Conservation (phyloP, 805 yeast genomes). For the Wickerhamomyces bisporus region DNA sequence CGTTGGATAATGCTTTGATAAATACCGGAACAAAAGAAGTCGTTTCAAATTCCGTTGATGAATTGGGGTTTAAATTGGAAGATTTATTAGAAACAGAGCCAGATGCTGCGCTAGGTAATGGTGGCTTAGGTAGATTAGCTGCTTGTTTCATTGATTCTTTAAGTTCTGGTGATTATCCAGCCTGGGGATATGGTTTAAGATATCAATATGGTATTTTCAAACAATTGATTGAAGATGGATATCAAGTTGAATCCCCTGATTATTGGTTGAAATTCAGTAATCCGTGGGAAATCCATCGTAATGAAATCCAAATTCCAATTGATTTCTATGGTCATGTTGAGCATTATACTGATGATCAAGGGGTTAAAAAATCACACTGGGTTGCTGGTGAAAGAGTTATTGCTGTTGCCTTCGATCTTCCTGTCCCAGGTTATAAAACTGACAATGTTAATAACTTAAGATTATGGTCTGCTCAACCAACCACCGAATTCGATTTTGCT, state of each 20-base stretch:
- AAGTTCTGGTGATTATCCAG: conserved; percentile 80
- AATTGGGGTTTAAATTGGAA: conserved; percentile 83
- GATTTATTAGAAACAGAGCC: conserved; percentile 83
- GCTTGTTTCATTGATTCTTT: conserved; percentile 91
- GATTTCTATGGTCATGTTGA: conserved; percentile 75
- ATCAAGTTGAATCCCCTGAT: conserved; percentile 92
- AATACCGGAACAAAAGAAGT: conserved; percentile 65
- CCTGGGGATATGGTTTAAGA: conserved; percentile 95
- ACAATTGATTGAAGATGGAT: conserved; percentile 85
- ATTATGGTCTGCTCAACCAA: conserved; percentile 86
- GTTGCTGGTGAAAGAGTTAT: conserved; percentile 83
- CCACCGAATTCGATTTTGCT: conserved; percentile 84
- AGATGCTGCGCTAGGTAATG: conserved; percentile 93
- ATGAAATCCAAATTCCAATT: conserved; percentile 83
- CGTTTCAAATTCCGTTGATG: conserved; percentile 51
- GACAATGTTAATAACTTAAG: conserved; percentile 82
- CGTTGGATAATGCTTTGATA: conserved; percentile 88
- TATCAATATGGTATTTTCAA: conserved; percentile 92
- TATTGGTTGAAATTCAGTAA: conserved; percentile 86
- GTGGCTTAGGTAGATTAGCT: conserved; percentile 91
- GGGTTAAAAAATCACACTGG: conserved; percentile 68
- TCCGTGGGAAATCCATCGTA: conserved; percentile 91
- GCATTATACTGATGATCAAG: conserved; percentile 39
- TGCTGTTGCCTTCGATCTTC: conserved; percentile 89
- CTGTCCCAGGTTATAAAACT: conserved; percentile 87